phyloP scores from a whole-genome alignment of 2,329 filamentous ascomycete genomes.

The Colletotrichum sojae region DNA sequence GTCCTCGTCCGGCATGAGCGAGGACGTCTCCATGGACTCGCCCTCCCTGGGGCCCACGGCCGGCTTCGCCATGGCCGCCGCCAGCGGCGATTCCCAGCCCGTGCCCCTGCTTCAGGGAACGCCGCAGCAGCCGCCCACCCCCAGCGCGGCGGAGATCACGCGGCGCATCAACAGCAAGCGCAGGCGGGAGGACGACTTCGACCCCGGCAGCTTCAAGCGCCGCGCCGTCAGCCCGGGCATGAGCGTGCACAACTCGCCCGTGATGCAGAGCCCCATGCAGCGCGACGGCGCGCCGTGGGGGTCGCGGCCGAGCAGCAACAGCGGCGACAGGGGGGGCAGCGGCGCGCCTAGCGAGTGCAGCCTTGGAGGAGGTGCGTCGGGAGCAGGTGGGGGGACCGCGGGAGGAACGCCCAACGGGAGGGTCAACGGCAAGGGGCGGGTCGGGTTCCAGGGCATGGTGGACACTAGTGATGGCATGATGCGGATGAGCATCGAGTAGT shows the following conservation, averaged over 20 bases:
- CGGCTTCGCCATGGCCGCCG: conserved; percentile 48
- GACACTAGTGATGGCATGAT: conserved; percentile 96
- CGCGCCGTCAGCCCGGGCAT: conserved; percentile 92
- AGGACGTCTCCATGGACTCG: conserved; percentile 82
- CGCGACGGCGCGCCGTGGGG: conserved; percentile 80
- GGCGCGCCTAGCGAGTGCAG: conserved; percentile 67
- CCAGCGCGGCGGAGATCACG: conserved; percentile 81
- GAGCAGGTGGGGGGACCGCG: conserved; percentile 41
- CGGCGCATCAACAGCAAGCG: conserved; percentile 85
- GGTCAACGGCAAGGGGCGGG: conserved; percentile 68
- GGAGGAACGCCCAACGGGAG: conserved; percentile 57
- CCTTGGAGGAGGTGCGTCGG: conserved; percentile 48
- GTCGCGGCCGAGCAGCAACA: conserved; percentile 76
- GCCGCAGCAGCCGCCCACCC: conserved; percentile 52
- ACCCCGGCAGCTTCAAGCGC: conserved; percentile 89
- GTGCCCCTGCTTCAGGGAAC: conserved; percentile 37
- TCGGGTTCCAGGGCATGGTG: conserved; percentile 92
- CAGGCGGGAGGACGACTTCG: conserved; percentile 91
- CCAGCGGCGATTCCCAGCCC: conserved; percentile 40
- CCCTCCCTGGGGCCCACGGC: conserved; percentile 62
- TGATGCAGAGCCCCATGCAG: conserved; percentile 87
- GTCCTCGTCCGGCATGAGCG: conserved; percentile 74
- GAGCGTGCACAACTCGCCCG: conserved; percentile 90
- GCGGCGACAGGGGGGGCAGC: conserved; percentile 65
- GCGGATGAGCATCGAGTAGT: conserved; percentile 94